Evolutionary conservation across 2,329 filamentous ascomycete genomes (phyloP), one percentile per base, ranked within the genome.

Genomic region (Ustilaginoidea virens): DNA sequence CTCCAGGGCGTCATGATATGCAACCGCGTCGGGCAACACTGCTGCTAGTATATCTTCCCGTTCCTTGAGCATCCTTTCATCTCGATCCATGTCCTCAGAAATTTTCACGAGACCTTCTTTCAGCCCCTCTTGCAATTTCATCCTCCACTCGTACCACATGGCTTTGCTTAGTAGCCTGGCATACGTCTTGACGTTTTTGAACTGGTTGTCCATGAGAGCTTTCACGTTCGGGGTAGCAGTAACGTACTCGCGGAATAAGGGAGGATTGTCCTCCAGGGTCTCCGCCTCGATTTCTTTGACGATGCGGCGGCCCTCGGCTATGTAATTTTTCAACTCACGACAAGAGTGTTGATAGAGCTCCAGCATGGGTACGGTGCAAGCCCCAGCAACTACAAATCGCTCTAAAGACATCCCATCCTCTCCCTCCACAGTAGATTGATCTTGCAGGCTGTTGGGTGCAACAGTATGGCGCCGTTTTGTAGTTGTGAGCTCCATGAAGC

Each of bases 131-230:
- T 85, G 74, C 15, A 96, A 66, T 44, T 90, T 87, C 65, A 81
- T 87, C 23, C 90, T 77, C 90, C 90, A 98, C 45, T 87, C 80
- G 49, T 98, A 98, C 90, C 90, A 98, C 61, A 90, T 86, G 33
- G 82, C 83, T 49, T 94, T 94, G 57, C 87, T 94, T 29, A 86
- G 62, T 10, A 94, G 65, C 16, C 90, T 72, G 11, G 87, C 83
- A 49, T 92, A 80, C 0, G 83, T 86, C 60, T 94, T 96, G 52
- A 93, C 80, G 45, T 96, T 94, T 52, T 92, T 90, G 62, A 98
- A 90, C 48, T 96, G 86, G 39, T 81, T 90, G 56, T 98, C 87
- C 76, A 98, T 92, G 29, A 92, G 65, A 4, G 72, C 56, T 45
- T 81, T 85, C 47, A 92, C 74, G 36, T 92, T 82, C 1, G 83